Base-by-base conservation (phyloP, 2,329 filamentous ascomycete genomes). In the Ophiocordyceps camponoti-leonardi region DNA sequence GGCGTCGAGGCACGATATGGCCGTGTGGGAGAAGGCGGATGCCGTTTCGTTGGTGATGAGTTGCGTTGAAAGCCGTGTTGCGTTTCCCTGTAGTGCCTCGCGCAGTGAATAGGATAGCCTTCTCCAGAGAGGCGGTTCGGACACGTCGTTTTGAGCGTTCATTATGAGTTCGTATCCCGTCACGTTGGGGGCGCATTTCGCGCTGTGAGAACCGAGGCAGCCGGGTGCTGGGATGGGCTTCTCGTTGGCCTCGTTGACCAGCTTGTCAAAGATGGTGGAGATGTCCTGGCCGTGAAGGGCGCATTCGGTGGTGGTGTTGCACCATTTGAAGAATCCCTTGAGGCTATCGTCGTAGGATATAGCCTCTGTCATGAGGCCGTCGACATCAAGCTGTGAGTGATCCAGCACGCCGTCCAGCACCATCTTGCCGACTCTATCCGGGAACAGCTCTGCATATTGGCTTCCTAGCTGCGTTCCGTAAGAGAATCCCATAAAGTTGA, bases 371-470 rank as follows among this genome's bases (percentile, higher is more conserved):
- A 46, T 28, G 14, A 48, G 19, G 26, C 33, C 30, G 23, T 41
- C 31, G 22, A 45, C 40, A 16, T 35, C n/a, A 10, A 16, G 42
- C 11, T 46, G 45, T 18, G 42, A 40, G 20, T 48, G 47, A 23
- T 61, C 54, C 10, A 62, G 54, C 6, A 54, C 62, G 50, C 56
- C 60, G 35, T 62, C 59, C 2, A 62, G 46, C 20, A 75, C 60
- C 44, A 71, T 50, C 48, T 65, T 57, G 49, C 64, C 55, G 49
- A 69, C 58, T 35, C 58, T 65, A 44, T 66, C 61, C 11, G 65
- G 65, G 45, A 63, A 66, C 58, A 67, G 64, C 16, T 61, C 58
- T 7, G 64, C 62, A 44, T 65, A 65, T 3, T 61, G 64, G 7
- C 55, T 56, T 3, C 65, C 65, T 11, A 67, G 50, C 12, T 63